phyloP scores from a whole-genome alignment of 352 stramenopile species.

The Globisporangium iwayamae region DNA sequence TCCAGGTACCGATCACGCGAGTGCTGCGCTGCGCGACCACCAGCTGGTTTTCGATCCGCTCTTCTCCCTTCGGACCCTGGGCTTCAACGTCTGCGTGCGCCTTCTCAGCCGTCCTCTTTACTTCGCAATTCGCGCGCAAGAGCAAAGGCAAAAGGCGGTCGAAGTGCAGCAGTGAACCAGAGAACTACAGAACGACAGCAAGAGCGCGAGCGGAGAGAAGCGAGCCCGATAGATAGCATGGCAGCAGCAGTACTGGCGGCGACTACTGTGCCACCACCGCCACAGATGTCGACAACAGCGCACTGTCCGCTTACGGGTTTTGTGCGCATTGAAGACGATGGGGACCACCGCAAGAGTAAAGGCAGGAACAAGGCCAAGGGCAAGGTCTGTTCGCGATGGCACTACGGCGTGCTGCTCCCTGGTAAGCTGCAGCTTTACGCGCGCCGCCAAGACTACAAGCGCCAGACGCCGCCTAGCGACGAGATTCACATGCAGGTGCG shows the following conservation, averaged over 20 bases:
- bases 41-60: conserved; percentile 4
- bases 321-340: conserved; percentile 49
- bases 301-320: conserved; percentile 35
- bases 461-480: conserved; percentile 39
- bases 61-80: not conserved
- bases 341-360: conserved; percentile 13
- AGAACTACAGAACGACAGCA: not conserved
- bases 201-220: not conserved
- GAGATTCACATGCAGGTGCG: conserved; percentile 40
- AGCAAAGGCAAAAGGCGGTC: not conserved
- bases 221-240: not conserved
- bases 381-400: conserved; percentile 51
- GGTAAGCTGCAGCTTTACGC: conserved; percentile 49
- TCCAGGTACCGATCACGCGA: not conserved
- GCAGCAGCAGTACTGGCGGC: not conserved
- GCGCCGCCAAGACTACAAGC: conserved; percentile 56
- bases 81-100: conserved; percentile 3
- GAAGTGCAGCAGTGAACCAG: not conserved
- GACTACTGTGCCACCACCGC: not conserved
- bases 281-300: conserved; percentile 2
- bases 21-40: not conserved
- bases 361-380: not conserved
- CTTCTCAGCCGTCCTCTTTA: not conserved
- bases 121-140: not conserved
- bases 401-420: conserved; percentile 45